Base-by-base conservation (phyloP, 1,284 basidiomycete genomes). In the Neolentinus lepideus region DNA sequence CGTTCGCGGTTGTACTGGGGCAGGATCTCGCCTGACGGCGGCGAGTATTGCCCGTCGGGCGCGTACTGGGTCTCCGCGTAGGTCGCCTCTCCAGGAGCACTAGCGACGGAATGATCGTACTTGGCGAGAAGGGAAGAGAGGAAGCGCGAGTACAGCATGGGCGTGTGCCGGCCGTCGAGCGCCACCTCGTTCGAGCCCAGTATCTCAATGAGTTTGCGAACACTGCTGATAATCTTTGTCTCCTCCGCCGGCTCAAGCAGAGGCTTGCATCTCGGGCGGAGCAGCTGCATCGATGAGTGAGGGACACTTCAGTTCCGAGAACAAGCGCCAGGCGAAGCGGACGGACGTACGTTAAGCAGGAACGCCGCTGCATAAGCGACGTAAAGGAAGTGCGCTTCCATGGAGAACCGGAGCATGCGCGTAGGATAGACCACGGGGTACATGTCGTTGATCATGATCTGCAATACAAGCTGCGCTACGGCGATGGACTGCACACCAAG, bases 311-410 rank as follows among this genome's bases (percentile, higher is more conserved):
- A 25, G 43, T 10, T 50, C 22, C 45, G 26, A 31, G 6, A 12
- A 31, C 29, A 31, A 31, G 29, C 29, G 29, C 29, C 29, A 31
- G 29, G 29, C 6, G 6, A 31, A 31, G 12, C 6, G 2, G 16
- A 55, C 45, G 38, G 25, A 64, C 76, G 59, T 60, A 82, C 81
- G 63, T 83, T 81, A 43, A 82, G 69, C 16, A 84, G 63, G 63
- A 81, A 83, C 1, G 79, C 81, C 19, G 81, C 78, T 2, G 83
- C 81, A 63, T 84, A 86, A 4, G 82, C 72, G 27, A 83, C 75
- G 60, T 77, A 79, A 11, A 81, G 67, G 59, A 79, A 81, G 59
- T 77, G 60, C 1, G 62, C 62, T 59, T 67, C 77, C 75, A 80
- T 73, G 1, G 76, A 76, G 60, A 72, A 80, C 4, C 75, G 74